Evolutionary conservation across 768 basidiomycete species (phyloP).

Genomic region (Chalciporus chontae): DNA sequence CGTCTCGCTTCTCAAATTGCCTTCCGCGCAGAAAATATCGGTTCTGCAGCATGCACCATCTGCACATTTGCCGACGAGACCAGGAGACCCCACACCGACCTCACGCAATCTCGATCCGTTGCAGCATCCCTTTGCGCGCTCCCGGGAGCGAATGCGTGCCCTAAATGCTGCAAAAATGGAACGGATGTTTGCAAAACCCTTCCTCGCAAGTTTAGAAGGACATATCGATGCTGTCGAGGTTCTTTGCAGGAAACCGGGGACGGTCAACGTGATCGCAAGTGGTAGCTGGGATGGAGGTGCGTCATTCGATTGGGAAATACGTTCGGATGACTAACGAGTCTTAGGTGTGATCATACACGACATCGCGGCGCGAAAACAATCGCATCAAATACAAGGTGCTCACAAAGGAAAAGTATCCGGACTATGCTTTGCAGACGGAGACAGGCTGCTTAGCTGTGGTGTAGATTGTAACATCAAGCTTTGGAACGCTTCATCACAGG

Average conservation of each 20-base stretch:
- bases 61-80: constrained; percentile 65
- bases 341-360: constrained; percentile 86
- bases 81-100: constrained; percentile 82
- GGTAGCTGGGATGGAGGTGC: constrained; percentile 95
- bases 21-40: constrained; percentile 64
- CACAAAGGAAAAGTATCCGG: constrained; percentile 88
- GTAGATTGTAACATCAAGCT: constrained; percentile 80
- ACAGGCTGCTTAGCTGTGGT: constrained; percentile 72
- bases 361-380: constrained; percentile 52
- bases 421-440: constrained; percentile 64
- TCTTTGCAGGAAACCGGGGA: constrained; percentile 66
- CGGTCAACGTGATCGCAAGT: constrained; percentile 78
- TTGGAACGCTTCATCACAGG: constrained; percentile 53
- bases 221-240: constrained; percentile 94
- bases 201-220: constrained; percentile 85
- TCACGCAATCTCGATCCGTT: constrained; percentile 91
- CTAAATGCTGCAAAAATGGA: constrained; percentile 97
- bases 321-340: background rate
- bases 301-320: constrained; percentile 25
- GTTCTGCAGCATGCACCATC: constrained; percentile 83
- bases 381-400: constrained; percentile 59
- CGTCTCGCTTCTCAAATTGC: constrained; percentile 2
- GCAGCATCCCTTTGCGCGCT: constrained; percentile 93
- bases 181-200: constrained; percentile 96
- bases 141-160: constrained; percentile 90